phyloP scores from a whole-genome alignment of 2,329 filamentous ascomycete species.

The Colletotrichum cordylinicola region DNA sequence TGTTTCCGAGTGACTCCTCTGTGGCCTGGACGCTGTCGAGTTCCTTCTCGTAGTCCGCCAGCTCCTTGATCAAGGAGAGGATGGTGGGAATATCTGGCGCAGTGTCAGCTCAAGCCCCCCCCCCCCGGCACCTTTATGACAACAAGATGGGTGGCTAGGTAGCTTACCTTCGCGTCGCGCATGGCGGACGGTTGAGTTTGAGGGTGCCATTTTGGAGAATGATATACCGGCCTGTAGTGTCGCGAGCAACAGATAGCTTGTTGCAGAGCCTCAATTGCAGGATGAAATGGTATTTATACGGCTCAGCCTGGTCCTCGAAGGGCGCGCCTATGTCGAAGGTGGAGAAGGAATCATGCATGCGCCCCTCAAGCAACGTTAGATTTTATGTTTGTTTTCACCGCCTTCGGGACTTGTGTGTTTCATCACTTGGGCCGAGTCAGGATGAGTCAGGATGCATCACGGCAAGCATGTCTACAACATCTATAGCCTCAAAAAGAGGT shows the following conservation, averaged over 20 bases:
- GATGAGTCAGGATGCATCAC: background rate
- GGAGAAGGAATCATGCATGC: background rate
- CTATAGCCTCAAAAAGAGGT: background rate
- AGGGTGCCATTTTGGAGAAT: constrained; percentile 33
- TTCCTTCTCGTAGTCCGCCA: constrained; percentile 88
- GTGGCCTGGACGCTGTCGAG: constrained; percentile 79
- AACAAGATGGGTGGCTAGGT: background rate
- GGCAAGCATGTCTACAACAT: background rate
- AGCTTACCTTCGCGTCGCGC: constrained; percentile 64
- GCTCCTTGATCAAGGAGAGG: constrained; percentile 79
- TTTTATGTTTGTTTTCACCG: background rate
- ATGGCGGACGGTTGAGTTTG: constrained; percentile 53
- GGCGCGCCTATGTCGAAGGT: constrained; percentile 11
- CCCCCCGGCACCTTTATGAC: background rate
- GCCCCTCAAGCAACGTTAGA: background rate
- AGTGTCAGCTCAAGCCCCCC: background rate
- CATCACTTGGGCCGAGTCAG: background rate
- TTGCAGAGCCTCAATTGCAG: background rate
- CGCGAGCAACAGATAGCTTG: background rate
- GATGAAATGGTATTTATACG: background rate
- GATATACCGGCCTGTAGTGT: background rate
- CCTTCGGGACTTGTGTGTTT: background rate
- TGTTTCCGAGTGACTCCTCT: constrained; percentile 71
- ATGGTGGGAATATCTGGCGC: constrained; percentile 79
- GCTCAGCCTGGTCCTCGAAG: background rate